Conservation (phyloP, 179 eudicot species). For the Dionaea muscipula region DNA sequence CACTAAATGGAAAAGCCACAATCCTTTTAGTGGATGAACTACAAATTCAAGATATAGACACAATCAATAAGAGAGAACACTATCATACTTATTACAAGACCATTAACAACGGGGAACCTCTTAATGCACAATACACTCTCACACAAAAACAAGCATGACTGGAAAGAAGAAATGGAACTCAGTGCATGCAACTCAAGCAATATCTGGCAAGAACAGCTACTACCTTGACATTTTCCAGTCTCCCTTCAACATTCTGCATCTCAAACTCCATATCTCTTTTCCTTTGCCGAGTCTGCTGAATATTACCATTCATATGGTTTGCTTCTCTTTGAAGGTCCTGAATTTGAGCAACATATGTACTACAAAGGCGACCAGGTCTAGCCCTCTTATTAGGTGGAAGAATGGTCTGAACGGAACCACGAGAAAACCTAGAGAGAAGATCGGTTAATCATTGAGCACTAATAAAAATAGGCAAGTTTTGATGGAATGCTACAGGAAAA, state of each 20-base stretch:
- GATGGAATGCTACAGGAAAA: no score
- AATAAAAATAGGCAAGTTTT: no score
- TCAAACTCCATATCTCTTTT: conserved; percentile 50
- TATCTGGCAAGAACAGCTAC: background rate
- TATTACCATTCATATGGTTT: conserved; percentile 25
- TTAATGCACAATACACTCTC: no score
- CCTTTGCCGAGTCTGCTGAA: conserved; percentile 25
- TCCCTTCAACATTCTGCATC: conserved; percentile 23
- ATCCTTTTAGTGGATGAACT: no score
- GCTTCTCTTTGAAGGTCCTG: conserved; percentile 52
- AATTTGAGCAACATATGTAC: conserved; percentile 73
- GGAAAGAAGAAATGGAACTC: no score
- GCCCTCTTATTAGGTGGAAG: conserved; percentile 72
- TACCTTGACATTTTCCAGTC: conserved; percentile 50
- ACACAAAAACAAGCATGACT: no score
- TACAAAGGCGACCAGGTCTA: conserved; percentile 58
- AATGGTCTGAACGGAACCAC: conserved; percentile 65
- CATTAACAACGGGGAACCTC: no score
- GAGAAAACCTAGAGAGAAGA: conserved; percentile 58
- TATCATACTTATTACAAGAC: no score
- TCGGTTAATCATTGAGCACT: no score
- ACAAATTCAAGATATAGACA: no score
- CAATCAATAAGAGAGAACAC: no score
- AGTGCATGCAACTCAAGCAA: background rate
- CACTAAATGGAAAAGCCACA: no score